A percentile compares a stretch with the other conserved stretches of the same genome.
These are phyloP conservation scores for Sporisorium scitamineum DNA, from an alignment of 1,284 basidiomycete species.

Conservation along the genomic window DNA sequence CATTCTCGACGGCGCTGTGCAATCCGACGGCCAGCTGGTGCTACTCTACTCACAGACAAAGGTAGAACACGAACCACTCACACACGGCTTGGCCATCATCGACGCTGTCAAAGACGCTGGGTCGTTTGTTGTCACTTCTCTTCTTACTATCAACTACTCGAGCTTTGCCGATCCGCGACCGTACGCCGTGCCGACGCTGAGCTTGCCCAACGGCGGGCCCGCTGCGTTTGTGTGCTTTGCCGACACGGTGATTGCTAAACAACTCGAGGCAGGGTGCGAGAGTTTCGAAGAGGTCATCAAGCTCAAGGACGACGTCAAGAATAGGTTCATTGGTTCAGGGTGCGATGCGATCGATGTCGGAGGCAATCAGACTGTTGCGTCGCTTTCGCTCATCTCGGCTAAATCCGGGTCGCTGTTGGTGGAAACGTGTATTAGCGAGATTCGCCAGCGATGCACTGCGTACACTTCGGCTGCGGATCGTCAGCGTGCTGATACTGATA, in stretches of 20 bases:
- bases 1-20: constrained; percentile 42
- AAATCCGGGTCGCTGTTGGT: constrained; percentile 59
- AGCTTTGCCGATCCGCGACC: constrained; percentile 58
- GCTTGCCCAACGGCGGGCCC: constrained; percentile 58
- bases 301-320: constrained; percentile 63
- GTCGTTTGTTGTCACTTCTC: constrained; percentile 39
- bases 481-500: constrained; percentile 64
- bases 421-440: constrained; percentile 45
- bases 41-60: constrained; percentile 52
- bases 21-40: constrained; percentile 38
- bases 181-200: constrained; percentile 53
- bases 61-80: constrained; percentile 30
- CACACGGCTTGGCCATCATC: constrained; percentile 48
- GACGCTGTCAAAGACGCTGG: constrained; percentile 34
- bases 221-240: constrained; percentile 62
- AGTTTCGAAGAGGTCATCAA: constrained; percentile 68
- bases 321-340: constrained; percentile 66
- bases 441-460: constrained; percentile 34
- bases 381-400: constrained; percentile 64
- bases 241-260: constrained; percentile 54
- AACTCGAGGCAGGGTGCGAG: constrained; percentile 39
- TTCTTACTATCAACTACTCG: constrained; percentile 31
- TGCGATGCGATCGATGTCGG: constrained; percentile 34
- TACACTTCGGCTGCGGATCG: constrained; percentile 29
- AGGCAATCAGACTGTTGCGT: constrained; percentile 21